Evolutionary conservation across 2,329 filamentous ascomycete genomes (phyloP), one percentile per base, ranked within the genome.

Genomic region (Xylaria sp.): DNA sequence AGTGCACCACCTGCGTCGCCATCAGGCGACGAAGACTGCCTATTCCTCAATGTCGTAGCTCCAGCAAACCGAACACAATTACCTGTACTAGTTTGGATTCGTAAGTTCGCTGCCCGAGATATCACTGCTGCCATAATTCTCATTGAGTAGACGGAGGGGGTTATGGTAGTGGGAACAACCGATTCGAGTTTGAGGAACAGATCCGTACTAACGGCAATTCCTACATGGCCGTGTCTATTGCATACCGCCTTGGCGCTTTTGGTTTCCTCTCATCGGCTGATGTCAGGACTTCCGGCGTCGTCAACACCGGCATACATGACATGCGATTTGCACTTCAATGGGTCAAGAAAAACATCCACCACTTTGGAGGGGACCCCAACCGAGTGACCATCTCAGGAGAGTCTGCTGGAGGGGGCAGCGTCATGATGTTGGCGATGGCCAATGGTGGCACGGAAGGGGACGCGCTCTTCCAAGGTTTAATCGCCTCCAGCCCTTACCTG

Each of bases 351-450:
- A 76, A 88, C 69, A 86, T 89, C 60, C 74, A 79, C 39, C 74
- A 78, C 8, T 88, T 89, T 67, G 86, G 86, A 1, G 86, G 86
- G 4, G 82, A 88, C 64, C 81, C 82, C 0, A 68, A 66, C 0
- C 82, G 83, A n/a, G 84, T 89, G 1, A 87, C 85, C 0, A 82
- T 88, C 30, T 82, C 81, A 73, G 86, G 87, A 0, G 82, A 86
- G 70, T 85, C 82, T 0, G 86, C 88, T 0, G 86, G 87, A 2
- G 87, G 79, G 0, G 86, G 85, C 0, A 80, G 79, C 2, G 83
- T 84, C 2, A 81, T 81, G 73, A 62, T 86, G 36, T 82, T 84
- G 12, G 82, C 83, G 34, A 80, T 85, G 19, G 83, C 86, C 32
- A 81, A 84, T 2, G 82, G 83, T 12, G 81, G 81, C 1, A 80